Evolutionary conservation across 2,329 filamentous ascomycete genomes (phyloP).

Genomic region (Lasiodiplodia theobromae): DNA sequence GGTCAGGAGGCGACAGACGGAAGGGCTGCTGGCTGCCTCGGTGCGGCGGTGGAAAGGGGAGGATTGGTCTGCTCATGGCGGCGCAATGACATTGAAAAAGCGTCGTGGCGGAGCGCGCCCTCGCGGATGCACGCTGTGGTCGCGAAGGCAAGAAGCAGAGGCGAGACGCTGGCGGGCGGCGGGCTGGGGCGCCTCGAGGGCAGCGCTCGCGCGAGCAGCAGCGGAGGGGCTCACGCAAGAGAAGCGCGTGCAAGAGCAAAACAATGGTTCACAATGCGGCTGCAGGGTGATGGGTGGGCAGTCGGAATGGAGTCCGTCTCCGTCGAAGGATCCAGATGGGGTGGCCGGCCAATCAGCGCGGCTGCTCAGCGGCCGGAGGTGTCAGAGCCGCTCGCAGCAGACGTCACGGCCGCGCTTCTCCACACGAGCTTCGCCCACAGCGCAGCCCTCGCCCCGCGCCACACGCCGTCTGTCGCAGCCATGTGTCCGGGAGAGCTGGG

Average conservation of each 20-base stretch:
- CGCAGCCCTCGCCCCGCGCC: not conserved
- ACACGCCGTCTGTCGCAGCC: not conserved
- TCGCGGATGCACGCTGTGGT: conserved; percentile 8
- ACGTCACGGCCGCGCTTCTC: conserved; percentile 13
- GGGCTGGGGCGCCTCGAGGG: not conserved
- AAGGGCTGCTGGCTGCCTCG: conserved; percentile 14
- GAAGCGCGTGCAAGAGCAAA: conserved; percentile 12
- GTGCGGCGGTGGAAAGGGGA: conserved; percentile 27
- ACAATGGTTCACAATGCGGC: conserved; percentile 19
- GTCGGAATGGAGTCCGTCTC: conserved; percentile 14
- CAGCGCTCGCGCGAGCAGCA: not conserved
- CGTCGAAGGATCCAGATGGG: not conserved
- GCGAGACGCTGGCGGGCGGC: not conserved
- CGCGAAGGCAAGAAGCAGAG: conserved; percentile 2
- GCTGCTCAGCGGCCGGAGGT: not conserved
- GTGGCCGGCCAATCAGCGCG: conserved; percentile 13
- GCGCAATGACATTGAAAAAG: conserved; percentile 53
- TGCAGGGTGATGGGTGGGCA: conserved; percentile 13
- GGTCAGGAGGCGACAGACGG: conserved; percentile 18
- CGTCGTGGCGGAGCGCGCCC: conserved; percentile 10
- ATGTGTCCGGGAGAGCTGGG: not conserved
- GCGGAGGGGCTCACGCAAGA: not conserved
- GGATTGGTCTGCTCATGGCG: conserved; percentile 31
- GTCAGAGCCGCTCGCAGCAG: conserved; percentile 16
- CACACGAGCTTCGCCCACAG: conserved; percentile 17